Percentiles rank a stretch among this genome's conserved stretches.
These are phyloP conservation scores for Pilaira anomala DNA, from an alignment of 192 early-diverging fungal genomes.

Conservation along the genomic window DNA sequence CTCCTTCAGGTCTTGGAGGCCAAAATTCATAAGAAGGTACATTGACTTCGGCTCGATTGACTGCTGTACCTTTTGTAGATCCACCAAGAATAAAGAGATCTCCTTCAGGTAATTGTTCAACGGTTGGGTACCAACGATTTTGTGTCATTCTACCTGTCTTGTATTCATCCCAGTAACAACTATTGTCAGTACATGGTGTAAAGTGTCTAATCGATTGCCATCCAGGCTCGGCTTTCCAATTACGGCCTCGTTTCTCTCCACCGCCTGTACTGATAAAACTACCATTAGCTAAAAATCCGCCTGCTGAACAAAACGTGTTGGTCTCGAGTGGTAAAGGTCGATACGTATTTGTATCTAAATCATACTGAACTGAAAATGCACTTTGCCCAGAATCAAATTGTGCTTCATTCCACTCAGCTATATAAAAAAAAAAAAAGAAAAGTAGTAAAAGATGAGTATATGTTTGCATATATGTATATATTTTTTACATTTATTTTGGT, in stretches of 20 bases:
- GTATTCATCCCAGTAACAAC: conserved; percentile 47
- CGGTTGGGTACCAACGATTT: conserved; percentile 43
- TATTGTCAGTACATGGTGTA: conserved; percentile 44
- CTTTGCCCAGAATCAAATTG: conserved; percentile 40
- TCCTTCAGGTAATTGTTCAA: conserved; percentile 46
- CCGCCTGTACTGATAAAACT: conserved; percentile 55
- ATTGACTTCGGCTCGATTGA: conserved; percentile 44
- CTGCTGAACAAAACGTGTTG: conserved; percentile 58
- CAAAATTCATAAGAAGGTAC: conserved; percentile 42
- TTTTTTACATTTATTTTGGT: not conserved
- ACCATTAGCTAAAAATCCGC: conserved; percentile 52
- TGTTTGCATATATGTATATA: not conserved
- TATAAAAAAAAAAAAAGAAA: not conserved
- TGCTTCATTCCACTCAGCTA: conserved; percentile 50
- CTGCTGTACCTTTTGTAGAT: conserved; percentile 39
- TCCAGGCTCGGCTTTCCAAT: conserved; percentile 34
- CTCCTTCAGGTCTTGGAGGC: conserved; percentile 36
- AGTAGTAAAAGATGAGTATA: not conserved
- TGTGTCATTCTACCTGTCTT: conserved; percentile 23
- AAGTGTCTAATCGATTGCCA: conserved; percentile 47
- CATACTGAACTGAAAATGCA: conserved; percentile 46
- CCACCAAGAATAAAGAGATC: conserved; percentile 56
- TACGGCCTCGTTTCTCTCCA: conserved; percentile 40
- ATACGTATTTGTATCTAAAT: conserved; percentile 43
- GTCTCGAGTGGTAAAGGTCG: conserved; percentile 45